Evolutionary conservation across 306 rosid genomes (phyloP), one percentile per base, ranked within the genome.

Genomic region (Cyamopsis tetragonoloba): DNA sequence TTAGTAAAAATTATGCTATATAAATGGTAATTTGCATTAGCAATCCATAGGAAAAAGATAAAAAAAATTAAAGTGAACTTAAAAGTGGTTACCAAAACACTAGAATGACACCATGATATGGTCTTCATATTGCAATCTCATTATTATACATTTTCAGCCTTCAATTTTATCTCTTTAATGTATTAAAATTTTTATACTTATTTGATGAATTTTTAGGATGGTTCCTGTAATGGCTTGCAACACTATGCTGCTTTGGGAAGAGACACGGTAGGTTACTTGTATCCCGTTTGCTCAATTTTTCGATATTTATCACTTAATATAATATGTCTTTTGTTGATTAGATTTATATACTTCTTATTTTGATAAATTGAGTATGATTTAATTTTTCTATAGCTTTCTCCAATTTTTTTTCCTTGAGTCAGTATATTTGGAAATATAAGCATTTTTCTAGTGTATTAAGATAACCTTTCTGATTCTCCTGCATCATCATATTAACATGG

Each of bases 191-290:
- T 73, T 61, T 66, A 76, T 30, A 18, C 62, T 20, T 15, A 51
- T 68, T 38, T 68, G 19, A n/a, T 62, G 41, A 41, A 48, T 74
- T 77, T 83, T 46, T 73, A 89, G 95, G 96, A 89, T 81, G 96
- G 96, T 55, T 89, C 96, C 28, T 89, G 96, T 76, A 89, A 89
- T 74, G 96, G 96, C 80, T 74, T 87, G 74, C 96, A 89, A 77
- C 96, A 89, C 82, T 87, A 87, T 34, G 95, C 96, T 70, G 95
- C 95, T 28, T 70, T 89, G 87, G 96, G 93, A 70, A 83, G 96
- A 89, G 84, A 89, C 39, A 62, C 68, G 37, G 96, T 89, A 84
- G 6, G 93, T 71, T 67, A 53, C 65, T 80, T 24, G 14, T 22
- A 12, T 59, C 41, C 46, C 26, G 43, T 39, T 65, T 42, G 23